Base-by-base conservation (phyloP, 768 basidiomycete genomes). In the Boletus rubescentipes region DNA sequence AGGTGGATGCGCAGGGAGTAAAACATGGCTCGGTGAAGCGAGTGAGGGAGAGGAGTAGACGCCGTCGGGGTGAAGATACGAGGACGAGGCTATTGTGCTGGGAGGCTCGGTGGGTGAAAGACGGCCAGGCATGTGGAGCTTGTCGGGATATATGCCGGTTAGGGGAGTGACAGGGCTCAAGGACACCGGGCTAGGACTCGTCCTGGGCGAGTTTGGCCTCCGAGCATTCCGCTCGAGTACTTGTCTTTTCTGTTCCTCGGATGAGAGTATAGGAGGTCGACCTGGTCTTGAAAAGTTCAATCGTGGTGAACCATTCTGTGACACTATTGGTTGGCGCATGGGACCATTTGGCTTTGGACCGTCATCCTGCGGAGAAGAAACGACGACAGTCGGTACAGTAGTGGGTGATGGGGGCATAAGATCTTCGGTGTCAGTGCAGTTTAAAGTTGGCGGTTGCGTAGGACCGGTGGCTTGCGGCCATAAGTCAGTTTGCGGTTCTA, bases 251-350 rank as follows among this genome's bases (percentile, higher is more conserved):
- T 69, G 61, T 29, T 72, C 72, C 40, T 73, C 69, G 29, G 76
- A 71, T 11, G 68, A 70, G 21, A 69, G 61, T 58, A 75, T 74
- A 0, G 68, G 69, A 16, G 79, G 77, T 20, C 80, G 79, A 49
- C 79, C 77, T 42, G 86, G 85, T 45, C 85, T 74, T 21, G 88
- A 88, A 61, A 84, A 88, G 64, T 87, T 89, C 30, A 77, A 66
- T 14, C 74, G 73, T 6, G 76, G 72, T 16, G 60, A 51, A 32
- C 57, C 49, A 43, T 65, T 67, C 41, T 55, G 54, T 15, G 60
- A 31, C 38, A 76, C 68, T 34, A 82, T 75, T 8, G 79, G 79
- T 42, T 74, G 72, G 20, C 79, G 75, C 51, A 68, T 59, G 10
- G 63, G 48, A 16, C 49, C 50, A 10, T 34, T 37, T 69, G 72